Percentiles rank a stretch among this genome's conserved stretches.
Conservation (phyloP, 176 grass and related monocot genomes). For the Oryza nivara region DNA sequence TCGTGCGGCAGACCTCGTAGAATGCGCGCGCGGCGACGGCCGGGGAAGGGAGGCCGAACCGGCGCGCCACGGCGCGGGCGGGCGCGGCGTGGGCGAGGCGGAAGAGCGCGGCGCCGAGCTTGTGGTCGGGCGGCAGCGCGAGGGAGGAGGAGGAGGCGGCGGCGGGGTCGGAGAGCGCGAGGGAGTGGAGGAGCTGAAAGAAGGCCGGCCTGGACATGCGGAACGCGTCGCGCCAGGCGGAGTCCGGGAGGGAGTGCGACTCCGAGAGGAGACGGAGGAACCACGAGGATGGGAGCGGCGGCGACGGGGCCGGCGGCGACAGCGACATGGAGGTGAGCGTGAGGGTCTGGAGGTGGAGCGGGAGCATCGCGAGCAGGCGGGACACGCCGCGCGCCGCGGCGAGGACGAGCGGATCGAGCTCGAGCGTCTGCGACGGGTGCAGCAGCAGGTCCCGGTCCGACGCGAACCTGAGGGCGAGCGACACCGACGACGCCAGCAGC, state of each 20-base stretch:
- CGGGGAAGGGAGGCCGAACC: slow-evolving; percentile 72
- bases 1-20: slow-evolving; percentile 85
- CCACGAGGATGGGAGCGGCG: slow-evolving; percentile 56
- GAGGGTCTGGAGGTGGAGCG: slow-evolving; percentile 61
- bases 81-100: slow-evolving; percentile 80
- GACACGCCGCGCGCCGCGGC: slow-evolving; percentile 48
- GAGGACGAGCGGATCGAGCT: slow-evolving; percentile 52
- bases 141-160: slow-evolving; percentile 32
- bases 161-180: slow-evolving; percentile 53
- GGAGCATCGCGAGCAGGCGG: slow-evolving; percentile 61
- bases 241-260: slow-evolving; percentile 37
- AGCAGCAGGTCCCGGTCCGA: slow-evolving; percentile 48
- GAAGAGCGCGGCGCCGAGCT: slow-evolving; percentile 80
- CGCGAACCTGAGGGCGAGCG: slow-evolving; percentile 50
- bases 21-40: slow-evolving; percentile 66
- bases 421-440: slow-evolving; percentile 40
- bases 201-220: slow-evolving; percentile 72
- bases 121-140: slow-evolving; percentile 66
- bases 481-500: slow-evolving; percentile 52
- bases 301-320: slow-evolving; percentile 49
- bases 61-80: slow-evolving; percentile 62
- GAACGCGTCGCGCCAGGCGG: slow-evolving; percentile 69
- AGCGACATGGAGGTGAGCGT: slow-evolving; percentile 68
- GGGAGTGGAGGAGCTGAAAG: slow-evolving; percentile 68
- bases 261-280: slow-evolving; percentile 73